Conservation (phyloP, 257 asterid genomes). For the Pogostemon cablin region DNA sequence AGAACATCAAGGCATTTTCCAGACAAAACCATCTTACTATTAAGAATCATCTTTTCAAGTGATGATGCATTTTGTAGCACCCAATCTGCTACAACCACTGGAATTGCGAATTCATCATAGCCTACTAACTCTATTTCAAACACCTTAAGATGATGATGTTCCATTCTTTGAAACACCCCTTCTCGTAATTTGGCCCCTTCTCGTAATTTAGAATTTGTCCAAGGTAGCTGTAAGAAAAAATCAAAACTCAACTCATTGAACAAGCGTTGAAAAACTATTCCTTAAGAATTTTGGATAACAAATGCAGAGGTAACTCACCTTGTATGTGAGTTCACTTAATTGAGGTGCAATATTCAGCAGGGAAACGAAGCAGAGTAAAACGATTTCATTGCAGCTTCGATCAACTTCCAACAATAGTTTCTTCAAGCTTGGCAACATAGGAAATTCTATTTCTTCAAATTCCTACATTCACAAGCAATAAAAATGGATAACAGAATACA, state of each 20-base stretch:
- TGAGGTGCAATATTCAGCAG: slow-evolving; percentile 12
- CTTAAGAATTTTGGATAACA: neutral
- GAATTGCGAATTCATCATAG: neutral
- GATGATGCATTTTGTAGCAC: neutral
- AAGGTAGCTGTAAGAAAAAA: neutral
- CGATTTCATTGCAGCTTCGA: neutral
- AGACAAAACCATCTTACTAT: neutral
- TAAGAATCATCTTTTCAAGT: neutral
- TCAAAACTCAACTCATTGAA: too few species aligned
- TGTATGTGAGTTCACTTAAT: neutral
- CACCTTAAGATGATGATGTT: neutral
- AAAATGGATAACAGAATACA: too few species aligned
- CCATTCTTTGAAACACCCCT: neutral
- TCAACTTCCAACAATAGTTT: neutral
- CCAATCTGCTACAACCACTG: neutral
- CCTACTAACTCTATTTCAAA: neutral
- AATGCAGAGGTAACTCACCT: neutral
- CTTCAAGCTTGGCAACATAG: slow-evolving; percentile 3
- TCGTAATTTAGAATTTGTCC: neutral
- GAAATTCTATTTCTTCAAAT: neutral
- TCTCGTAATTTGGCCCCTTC: neutral
- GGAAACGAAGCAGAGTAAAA: neutral
- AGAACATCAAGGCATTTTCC: neutral
- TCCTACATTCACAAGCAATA: neutral
- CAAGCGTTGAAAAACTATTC: neutral